These are phyloP conservation scores for Xylaria sp. DNA, from an alignment of 2,329 filamentous ascomycete species.

Conservation along the genomic window DNA sequence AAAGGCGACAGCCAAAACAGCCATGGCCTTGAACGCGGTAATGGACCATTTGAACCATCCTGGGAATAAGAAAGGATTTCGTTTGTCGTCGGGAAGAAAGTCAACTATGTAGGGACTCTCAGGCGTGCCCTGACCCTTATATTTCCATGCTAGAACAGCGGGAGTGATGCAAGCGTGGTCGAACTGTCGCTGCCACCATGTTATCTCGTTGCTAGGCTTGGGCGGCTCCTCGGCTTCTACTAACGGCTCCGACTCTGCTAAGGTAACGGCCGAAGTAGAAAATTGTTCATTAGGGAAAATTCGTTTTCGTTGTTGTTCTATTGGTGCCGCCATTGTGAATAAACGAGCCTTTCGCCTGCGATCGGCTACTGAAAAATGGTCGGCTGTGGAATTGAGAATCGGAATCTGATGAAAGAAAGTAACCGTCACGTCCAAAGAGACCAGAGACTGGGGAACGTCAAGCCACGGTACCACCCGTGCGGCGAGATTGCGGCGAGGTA, in stretches of 20 bases:
- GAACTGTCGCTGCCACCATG: constrained; percentile 64
- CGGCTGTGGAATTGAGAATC: constrained; percentile 24
- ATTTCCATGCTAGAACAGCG: constrained; percentile 65
- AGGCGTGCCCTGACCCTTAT: constrained; percentile 69
- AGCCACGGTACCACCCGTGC: constrained; percentile 29
- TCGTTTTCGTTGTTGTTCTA: constrained; percentile 13
- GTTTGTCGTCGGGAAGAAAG: constrained; percentile 73
- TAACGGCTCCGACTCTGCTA: constrained; percentile 40
- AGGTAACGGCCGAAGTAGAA: constrained; percentile 38
- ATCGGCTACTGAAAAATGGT: constrained; percentile 31
- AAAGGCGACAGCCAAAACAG: constrained; percentile 76
- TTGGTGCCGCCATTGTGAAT: constrained; percentile 30
- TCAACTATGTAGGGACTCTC: constrained; percentile 75
- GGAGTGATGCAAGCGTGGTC: constrained; percentile 68
- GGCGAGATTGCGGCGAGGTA: constrained; percentile 33
- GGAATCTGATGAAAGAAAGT: constrained; percentile 32
- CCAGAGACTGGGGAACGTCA: constrained; percentile 25
- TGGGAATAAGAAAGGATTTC: constrained; percentile 71
- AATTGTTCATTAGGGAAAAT: constrained; percentile 32
- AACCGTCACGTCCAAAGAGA: constrained; percentile 34
- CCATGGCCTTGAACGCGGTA: constrained; percentile 70
- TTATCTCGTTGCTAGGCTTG: constrained; percentile 48
- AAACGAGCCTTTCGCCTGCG: constrained; percentile 35
- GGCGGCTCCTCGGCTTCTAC: constrained; percentile 53
- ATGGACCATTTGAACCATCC: constrained; percentile 68